A percentile compares a stretch with the other conserved stretches of the same genome.
phyloP scores from a whole-genome alignment of 2,329 filamentous ascomycete species.

The Beauveria sp. region DNA sequence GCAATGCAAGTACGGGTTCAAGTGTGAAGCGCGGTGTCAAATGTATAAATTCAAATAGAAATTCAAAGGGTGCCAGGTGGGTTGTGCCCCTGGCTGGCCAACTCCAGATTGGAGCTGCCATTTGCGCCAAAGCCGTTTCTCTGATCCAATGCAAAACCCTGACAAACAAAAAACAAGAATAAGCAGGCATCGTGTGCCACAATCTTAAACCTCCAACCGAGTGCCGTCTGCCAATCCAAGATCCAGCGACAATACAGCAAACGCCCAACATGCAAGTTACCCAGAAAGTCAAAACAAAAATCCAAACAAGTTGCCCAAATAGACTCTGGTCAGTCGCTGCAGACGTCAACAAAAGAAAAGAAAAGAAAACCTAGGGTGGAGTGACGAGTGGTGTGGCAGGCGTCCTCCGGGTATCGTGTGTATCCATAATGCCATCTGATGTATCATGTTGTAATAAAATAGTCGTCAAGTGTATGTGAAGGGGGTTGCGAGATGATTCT shows the following conservation, averaged over 20 bases:
- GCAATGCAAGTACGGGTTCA: neutral
- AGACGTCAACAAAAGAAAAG: constrained; percentile 2
- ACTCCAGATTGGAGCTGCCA: constrained; percentile 2
- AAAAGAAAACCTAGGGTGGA: constrained; percentile 25
- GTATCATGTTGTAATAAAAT: constrained; percentile 23
- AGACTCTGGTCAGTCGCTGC: too few species aligned
- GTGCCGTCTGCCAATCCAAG: neutral
- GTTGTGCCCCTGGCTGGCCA: constrained; percentile 11
- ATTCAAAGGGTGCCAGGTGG: constrained; percentile 9
- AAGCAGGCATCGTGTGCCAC: neutral
- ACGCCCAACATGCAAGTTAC: constrained; percentile 25
- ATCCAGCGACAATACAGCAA: constrained; percentile 13
- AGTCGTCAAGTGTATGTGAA: constrained; percentile 16
- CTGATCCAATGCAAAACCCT: constrained; percentile 1
- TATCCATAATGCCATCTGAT: constrained; percentile 27
- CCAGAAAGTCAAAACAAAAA: constrained; percentile 16
- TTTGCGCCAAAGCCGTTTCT: constrained; percentile 9
- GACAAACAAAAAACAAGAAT: neutral
- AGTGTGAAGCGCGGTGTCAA: neutral
- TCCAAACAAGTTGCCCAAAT: constrained; percentile 1
- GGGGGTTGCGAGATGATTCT: neutral
- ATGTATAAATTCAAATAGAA: neutral
- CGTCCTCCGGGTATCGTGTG: constrained; percentile 34
- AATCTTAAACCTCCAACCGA: neutral
- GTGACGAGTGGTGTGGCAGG: constrained; percentile 25